Evolutionary conservation across 306 rosid genomes (phyloP).

Genomic region (Prunus kanzakura): DNA sequence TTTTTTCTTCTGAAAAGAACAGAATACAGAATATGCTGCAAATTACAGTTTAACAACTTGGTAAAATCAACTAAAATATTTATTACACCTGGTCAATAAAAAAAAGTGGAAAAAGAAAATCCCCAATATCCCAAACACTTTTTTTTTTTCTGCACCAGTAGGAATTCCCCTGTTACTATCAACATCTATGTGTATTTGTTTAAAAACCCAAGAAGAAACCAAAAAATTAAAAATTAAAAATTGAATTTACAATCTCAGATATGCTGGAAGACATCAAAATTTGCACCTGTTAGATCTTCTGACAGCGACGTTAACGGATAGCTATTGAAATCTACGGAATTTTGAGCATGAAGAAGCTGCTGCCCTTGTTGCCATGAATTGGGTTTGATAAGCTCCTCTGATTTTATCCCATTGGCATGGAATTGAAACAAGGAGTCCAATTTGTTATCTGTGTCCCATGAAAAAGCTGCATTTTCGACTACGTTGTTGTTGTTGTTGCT

Average conservation of each 20-base stretch:
- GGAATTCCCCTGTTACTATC: conserved; percentile 67
- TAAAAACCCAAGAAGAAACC: conserved; percentile 14
- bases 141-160: conserved; percentile 22
- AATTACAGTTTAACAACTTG: conserved; percentile 9
- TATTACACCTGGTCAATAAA: neutral
- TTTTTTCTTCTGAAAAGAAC: conserved; percentile 41
- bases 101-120: neutral
- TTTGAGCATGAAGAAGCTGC: conserved; percentile 25
- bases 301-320: conserved; percentile 79
- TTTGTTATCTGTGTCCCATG: conserved; percentile 69
- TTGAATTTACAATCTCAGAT: conserved; percentile 56
- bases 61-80: no score
- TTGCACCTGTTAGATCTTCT: conserved; percentile 65
- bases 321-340: conserved; percentile 67
- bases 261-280: conserved; percentile 78
- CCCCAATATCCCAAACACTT: conserved; percentile 40
- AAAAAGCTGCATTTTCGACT: conserved; percentile 49
- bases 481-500: conserved; percentile 18
- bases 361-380: conserved; percentile 51
- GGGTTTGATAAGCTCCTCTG: conserved; percentile 52
- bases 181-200: conserved; percentile 50
- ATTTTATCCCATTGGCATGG: conserved; percentile 49
- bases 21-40: conserved; percentile 35
- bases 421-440: conserved; percentile 60
- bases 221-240: neutral